A percentile compares a stretch with the other conserved stretches of the same genome.
Evolutionary conservation across 345 rosid species (phyloP).

Genomic region (Eutrema heterophyllum): DNA sequence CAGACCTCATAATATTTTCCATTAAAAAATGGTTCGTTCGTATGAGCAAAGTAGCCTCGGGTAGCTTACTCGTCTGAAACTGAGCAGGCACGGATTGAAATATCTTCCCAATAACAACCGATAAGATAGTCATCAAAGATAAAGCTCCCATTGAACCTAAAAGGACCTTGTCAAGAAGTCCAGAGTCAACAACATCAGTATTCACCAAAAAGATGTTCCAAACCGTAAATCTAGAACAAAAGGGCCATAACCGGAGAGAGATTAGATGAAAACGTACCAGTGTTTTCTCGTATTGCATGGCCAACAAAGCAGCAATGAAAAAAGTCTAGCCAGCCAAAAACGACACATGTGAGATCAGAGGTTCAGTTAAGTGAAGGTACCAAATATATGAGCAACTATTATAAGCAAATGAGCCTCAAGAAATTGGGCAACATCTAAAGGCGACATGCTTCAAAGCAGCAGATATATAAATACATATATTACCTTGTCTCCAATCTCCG

Average conservation of each 20-base stretch:
- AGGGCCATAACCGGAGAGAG: not conserved
- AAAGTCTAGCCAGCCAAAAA: slow-evolving; percentile 64
- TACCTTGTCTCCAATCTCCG: slow-evolving; percentile 99
- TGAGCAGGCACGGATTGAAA: slow-evolving; percentile 97
- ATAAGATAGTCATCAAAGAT: slow-evolving; percentile 89
- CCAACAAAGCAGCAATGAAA: slow-evolving; percentile 95
- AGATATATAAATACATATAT: not conserved
- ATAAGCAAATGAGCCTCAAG: no score
- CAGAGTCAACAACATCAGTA: slow-evolving; percentile 21
- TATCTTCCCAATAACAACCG: slow-evolving; percentile 83
- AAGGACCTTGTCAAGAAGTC: slow-evolving; percentile 70
- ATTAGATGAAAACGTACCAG: slow-evolving; percentile 55
- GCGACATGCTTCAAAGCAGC: no score
- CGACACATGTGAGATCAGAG: not conserved
- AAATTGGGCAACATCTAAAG: not conserved
- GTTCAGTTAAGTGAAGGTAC: not conserved
- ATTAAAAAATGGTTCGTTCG: not conserved
- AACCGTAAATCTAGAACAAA: not conserved
- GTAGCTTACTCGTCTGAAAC: slow-evolving; percentile 84
- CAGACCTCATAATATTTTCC: not conserved
- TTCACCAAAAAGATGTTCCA: not conserved
- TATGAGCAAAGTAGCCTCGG: not conserved
- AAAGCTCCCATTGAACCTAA: slow-evolving; percentile 97
- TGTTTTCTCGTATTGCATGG: slow-evolving; percentile 95
- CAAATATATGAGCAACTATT: not conserved